phyloP scores from a whole-genome alignment of 495 filamentous ascomycete species.

The Cercophora scortea region DNA sequence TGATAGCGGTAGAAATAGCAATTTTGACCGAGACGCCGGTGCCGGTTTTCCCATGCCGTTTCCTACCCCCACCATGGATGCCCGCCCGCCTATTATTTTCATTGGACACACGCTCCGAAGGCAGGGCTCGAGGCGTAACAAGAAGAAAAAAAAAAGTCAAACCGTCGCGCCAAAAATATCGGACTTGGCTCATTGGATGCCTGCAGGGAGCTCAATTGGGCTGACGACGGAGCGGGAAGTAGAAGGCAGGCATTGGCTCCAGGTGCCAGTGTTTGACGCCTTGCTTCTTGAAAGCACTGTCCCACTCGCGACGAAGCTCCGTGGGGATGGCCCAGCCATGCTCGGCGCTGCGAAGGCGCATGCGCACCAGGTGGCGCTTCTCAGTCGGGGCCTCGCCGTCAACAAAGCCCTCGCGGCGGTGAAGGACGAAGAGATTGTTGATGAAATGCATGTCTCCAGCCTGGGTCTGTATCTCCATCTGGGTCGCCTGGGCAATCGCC shows the following conservation, averaged over 20 bases:
- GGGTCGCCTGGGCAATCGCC: constrained; percentile 48
- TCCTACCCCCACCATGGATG: neutral
- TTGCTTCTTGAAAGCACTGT: constrained; percentile 33
- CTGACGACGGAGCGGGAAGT: constrained; percentile 38
- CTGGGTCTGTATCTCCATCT: constrained; percentile 43
- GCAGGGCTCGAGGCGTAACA: neutral
- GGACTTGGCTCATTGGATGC: neutral
- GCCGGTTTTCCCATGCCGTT: neutral
- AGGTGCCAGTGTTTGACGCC: constrained; percentile 40
- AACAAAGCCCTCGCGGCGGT: constrained; percentile 55
- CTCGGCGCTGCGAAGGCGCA: constrained; percentile 38
- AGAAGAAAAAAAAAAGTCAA: neutral
- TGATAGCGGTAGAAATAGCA: neutral
- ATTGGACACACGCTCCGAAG: neutral
- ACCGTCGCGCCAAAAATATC: neutral
- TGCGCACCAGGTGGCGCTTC: constrained; percentile 44
- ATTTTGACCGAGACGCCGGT: constrained; percentile 6
- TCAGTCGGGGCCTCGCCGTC: constrained; percentile 34
- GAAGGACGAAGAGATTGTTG: constrained; percentile 66
- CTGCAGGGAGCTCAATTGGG: constrained; percentile 31
- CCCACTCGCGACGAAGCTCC: constrained; percentile 35
- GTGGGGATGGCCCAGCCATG: constrained; percentile 39
- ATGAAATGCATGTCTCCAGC: constrained; percentile 67
- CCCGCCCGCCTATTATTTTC: neutral
- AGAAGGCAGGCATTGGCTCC: constrained; percentile 43